These are phyloP conservation scores for Euphorbia corollata DNA, from an alignment of 441 rosid genomes.

Conservation along the genomic window DNA sequence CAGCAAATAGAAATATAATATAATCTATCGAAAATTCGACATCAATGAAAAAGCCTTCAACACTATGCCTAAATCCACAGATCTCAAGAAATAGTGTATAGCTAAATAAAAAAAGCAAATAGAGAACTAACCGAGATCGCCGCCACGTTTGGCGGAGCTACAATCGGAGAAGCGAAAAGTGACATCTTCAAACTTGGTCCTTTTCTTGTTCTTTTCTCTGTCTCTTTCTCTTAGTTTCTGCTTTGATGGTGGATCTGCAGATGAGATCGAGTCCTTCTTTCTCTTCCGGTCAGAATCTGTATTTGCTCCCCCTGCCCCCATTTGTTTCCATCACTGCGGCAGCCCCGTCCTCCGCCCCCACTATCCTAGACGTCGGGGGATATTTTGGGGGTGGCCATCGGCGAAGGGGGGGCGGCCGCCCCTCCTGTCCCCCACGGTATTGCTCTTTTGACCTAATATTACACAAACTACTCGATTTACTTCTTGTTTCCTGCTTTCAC, in stretches of 20 bases:
- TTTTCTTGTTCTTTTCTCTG: slow-evolving; percentile 31
- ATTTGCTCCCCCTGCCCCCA: no score
- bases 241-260: slow-evolving; percentile 40
- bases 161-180: slow-evolving; percentile 78
- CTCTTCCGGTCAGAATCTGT: slow-evolving; percentile 71
- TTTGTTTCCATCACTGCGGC: no score
- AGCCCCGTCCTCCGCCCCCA: no score
- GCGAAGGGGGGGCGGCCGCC: no score
- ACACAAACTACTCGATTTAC: no score
- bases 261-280: slow-evolving; percentile 50
- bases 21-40: no score
- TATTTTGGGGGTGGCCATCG: no score
- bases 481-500: no score
- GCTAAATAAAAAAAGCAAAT: neutral
- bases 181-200: slow-evolving; percentile 56
- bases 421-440: no score
- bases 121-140: slow-evolving; percentile 68
- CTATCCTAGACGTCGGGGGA: no score
- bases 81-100: neutral
- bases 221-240: slow-evolving; percentile 15
- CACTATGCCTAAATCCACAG: neutral
- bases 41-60: neutral
- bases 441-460: no score
- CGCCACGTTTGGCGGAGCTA: slow-evolving; percentile 97
- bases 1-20: neutral